Evolutionary conservation across 139 green algal genomes (phyloP).

Genomic region (Monoraphidium neglectum): DNA sequence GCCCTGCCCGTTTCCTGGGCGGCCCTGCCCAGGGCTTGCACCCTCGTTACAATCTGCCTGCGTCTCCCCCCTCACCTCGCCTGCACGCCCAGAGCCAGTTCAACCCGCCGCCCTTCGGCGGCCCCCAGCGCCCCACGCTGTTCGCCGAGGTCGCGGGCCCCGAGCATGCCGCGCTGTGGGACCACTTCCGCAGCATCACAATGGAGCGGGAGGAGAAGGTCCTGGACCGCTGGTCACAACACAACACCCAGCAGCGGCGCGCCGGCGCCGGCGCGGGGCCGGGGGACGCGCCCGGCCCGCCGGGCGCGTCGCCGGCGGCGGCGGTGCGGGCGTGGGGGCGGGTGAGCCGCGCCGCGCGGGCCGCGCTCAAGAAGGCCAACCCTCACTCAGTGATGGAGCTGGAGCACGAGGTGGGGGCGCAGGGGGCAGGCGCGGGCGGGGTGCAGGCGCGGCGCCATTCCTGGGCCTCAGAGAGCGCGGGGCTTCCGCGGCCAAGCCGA

Average conservation of each 20-base stretch:
- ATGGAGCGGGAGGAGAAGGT: conserved; percentile 50
- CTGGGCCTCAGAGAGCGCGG: not conserved
- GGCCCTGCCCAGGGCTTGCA: not conserved
- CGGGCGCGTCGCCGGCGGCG: conserved; percentile 17
- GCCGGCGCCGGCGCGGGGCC: not conserved
- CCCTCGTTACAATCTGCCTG: no score
- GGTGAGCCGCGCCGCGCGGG: conserved; percentile 32
- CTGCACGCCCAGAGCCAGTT: conserved; percentile 26
- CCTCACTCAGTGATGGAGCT: conserved; percentile 46
- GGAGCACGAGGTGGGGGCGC: conserved; percentile 46
- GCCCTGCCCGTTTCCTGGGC: not conserved
- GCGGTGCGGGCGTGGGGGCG: conserved; percentile 42
- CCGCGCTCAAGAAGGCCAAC: conserved; percentile 48
- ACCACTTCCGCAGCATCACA: conserved; percentile 54
- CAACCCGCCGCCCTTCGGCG: conserved; percentile 59
- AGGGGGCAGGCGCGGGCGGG: conserved; percentile 23
- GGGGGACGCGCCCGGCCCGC: not conserved
- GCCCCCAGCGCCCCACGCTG: conserved; percentile 11
- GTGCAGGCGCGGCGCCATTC: not conserved
- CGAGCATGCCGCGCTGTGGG: conserved; percentile 30
- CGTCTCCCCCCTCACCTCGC: not conserved
- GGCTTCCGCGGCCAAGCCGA: no score
- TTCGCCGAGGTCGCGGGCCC: conserved; percentile 6
- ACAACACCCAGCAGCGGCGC: conserved; percentile 31
- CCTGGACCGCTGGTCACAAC: conserved; percentile 48